Base-by-base conservation (phyloP, 176 grass and related monocot species). In the Chrysopogon serrulatus region DNA sequence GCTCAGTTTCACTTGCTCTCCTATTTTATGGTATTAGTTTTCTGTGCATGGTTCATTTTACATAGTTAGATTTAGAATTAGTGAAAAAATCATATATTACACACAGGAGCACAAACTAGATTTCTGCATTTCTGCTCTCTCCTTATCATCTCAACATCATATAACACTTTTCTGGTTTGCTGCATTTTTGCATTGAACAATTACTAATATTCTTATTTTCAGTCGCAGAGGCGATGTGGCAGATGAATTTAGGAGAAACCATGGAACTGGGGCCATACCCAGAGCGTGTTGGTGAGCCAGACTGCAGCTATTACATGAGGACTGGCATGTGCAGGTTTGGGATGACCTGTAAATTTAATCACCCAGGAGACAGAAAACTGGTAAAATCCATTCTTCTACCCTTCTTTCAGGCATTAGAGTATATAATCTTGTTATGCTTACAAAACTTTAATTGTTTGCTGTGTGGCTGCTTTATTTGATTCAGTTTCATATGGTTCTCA, bases 341-440 rank as follows among this genome's bases (percentile, higher is more conserved):
- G 73, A 88, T 93, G 91, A 97, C 94, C 67, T 97, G 94, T 83
- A 97, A 93, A 93, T 97, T 93, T 83, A 97, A 97, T 89, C 94
- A 97, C 53, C 94, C 94, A 85, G 64, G 81, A 30, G 83, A 97
- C 83, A 82, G 94, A 35, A 91, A 84, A 67, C 65, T 97, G 88
- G 94, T 93, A 91, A 82, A 3, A 51, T 41, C 65, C 36, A 39
- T 82, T 61, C 49, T 24, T 82, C 16, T 69, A 76, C 10, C 62
- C 23, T 75, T 73, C 61, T 68, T 87, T 68, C 23, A n/a, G 17
- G 21, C 63, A 82, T 36, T 57, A 35, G 12, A 79, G 9, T 30
- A 59, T 74, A 36, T 68, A 9, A 65, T 74, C 23, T 41, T 57
- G 8, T 11, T 19, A 30, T 79, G 26, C 37, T 47, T 10, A 19